Conservation (phyloP, 2,329 filamentous ascomycete species). For the Cladosporium sp. region DNA sequence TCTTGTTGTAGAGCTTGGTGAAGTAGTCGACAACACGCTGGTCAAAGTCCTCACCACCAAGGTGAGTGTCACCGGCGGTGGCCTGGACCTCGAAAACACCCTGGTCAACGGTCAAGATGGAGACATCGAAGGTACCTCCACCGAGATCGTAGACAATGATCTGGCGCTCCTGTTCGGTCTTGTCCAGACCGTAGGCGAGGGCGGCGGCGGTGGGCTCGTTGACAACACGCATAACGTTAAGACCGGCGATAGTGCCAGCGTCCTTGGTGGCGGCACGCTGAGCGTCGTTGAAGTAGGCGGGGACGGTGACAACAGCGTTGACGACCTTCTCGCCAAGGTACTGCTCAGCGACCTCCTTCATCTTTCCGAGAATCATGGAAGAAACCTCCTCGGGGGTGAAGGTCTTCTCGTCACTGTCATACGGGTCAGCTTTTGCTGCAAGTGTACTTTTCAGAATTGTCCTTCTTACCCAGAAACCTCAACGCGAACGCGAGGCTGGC, state of each 20-base stretch:
- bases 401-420: conserved; percentile 50
- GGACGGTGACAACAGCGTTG: conserved; percentile 95
- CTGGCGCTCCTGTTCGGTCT: conserved; percentile 78
- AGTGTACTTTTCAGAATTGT: background rate
- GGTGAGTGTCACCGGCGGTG: conserved; percentile 96
- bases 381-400: conserved; percentile 79
- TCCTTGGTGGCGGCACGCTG: conserved; percentile 98
- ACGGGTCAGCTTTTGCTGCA: conserved; percentile 13
- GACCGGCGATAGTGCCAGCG: conserved; percentile 89
- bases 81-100: conserved; percentile 99
- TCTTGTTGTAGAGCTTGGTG: conserved; percentile 98
- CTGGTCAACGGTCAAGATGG: conserved; percentile 92
- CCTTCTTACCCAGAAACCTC: conserved; percentile 53
- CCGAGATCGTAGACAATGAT: conserved; percentile 97
- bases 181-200: conserved; percentile 92
- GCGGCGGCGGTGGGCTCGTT: conserved; percentile 97
- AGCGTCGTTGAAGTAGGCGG: conserved; percentile 98
- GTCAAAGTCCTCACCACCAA: conserved; percentile 98
- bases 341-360: conserved; percentile 95
- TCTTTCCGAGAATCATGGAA: conserved; percentile 77
- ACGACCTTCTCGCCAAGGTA: conserved; percentile 87
- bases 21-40: conserved; percentile 96
- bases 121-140: conserved; percentile 99
- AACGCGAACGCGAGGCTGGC: conserved; percentile 81
- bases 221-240: conserved; percentile 95